Evolutionary conservation across 495 filamentous ascomycete species (phyloP).

Genomic region (Lichina pygmaea): DNA sequence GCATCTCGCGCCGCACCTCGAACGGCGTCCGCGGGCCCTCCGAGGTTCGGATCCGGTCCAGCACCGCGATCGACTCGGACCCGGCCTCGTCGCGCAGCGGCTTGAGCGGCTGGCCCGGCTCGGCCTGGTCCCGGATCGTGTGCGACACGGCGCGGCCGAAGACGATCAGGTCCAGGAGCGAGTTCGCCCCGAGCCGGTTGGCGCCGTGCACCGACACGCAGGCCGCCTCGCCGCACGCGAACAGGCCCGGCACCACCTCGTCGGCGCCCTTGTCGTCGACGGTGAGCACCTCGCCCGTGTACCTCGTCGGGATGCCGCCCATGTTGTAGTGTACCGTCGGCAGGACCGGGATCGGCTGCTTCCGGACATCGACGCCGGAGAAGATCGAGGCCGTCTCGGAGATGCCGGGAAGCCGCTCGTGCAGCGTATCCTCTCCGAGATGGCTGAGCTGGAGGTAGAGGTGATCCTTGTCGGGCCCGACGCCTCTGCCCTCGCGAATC

Average conservation of each 20-base stretch:
- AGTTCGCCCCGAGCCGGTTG: constrained; percentile 93
- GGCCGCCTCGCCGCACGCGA: constrained; percentile 88
- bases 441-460: constrained; percentile 93
- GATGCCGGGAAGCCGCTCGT: constrained; percentile 92
- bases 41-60: constrained; percentile 64
- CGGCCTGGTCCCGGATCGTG: constrained; percentile 76
- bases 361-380: constrained; percentile 82
- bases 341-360: constrained; percentile 88
- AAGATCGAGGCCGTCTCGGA: constrained; percentile 95
- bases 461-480: constrained; percentile 88
- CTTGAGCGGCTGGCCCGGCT: constrained; percentile 48
- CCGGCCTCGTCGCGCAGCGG: constrained; percentile 51
- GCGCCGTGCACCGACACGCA: constrained; percentile 95
- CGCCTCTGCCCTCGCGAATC: constrained; percentile 89
- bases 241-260: constrained; percentile 82
- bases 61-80: constrained; percentile 56
- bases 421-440: constrained; percentile 66
- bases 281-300: constrained; percentile 83
- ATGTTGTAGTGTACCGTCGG: constrained; percentile 99
- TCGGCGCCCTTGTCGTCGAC: constrained; percentile 62
- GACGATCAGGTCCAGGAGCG: constrained; percentile 85
- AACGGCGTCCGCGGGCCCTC: constrained; percentile 63
- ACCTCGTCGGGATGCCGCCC: constrained; percentile 93
- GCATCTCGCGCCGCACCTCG: constrained; percentile 78
- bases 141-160: constrained; percentile 92